These are phyloP conservation scores for Plasmodium gonderi DNA, from an alignment of 169 alveolate genomes.

Conservation along the genomic window DNA sequence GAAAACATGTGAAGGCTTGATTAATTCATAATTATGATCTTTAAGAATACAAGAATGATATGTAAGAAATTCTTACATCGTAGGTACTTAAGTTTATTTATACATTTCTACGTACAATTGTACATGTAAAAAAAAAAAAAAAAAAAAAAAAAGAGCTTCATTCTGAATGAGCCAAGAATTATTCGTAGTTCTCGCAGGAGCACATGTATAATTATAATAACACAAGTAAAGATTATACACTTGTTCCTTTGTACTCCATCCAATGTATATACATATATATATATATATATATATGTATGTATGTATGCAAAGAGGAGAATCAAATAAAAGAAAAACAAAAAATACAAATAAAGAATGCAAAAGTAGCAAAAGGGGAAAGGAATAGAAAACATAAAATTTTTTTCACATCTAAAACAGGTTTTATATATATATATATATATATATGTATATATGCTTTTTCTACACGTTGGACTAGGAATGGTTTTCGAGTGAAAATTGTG, in stretches of 20 bases:
- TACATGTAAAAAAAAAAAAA: background rate
- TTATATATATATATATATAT: slow-evolving; percentile 4
- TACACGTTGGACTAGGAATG: no score
- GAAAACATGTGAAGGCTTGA: no score
- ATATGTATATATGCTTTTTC: background rate
- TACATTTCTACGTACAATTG: background rate
- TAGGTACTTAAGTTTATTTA: no score
- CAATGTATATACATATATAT: background rate
- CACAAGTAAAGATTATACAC: no score
- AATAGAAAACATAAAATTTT: background rate
- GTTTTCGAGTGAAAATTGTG: no score
- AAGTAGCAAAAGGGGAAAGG: background rate
- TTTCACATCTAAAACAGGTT: background rate
- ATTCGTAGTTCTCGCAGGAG: no score
- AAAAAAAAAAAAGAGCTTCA: slow-evolving; percentile 2
- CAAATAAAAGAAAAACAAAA: background rate
- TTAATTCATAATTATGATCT: no score
- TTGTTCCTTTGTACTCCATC: no score
- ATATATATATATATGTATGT: background rate
- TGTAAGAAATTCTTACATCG: no score
- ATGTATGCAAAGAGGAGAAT: background rate
- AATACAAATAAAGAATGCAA: background rate
- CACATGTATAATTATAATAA: no score
- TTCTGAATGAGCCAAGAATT: background rate
- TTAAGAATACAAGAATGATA: no score